These are phyloP conservation scores for Helichrysum umbraculigerum DNA, from an alignment of 129 eudicot genomes.

Conservation along the genomic window DNA sequence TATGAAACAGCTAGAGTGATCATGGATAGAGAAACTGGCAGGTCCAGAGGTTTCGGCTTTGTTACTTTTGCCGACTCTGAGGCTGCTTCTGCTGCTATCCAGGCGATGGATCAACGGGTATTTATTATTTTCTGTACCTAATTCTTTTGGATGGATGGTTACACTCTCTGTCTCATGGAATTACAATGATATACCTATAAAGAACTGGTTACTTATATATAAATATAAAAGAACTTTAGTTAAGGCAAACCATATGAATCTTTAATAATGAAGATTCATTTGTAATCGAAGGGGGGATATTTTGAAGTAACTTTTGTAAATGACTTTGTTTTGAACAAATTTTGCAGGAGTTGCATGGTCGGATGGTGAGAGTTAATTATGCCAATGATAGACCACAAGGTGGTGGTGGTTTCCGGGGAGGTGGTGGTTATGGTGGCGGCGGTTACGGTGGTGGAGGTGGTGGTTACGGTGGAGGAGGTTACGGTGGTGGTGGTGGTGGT, in stretches of 20 bases:
- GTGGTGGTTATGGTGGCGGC: constrained; percentile 30
- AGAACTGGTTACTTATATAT: not conserved
- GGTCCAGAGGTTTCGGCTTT: constrained; percentile 96
- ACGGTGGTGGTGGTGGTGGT: constrained; percentile 6
- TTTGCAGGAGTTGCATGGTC: constrained; percentile 79
- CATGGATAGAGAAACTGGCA: constrained; percentile 69
- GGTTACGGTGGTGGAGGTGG: constrained; percentile 15
- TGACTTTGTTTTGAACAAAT: not conserved
- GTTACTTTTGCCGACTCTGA: constrained; percentile 58
- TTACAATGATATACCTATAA: not conserved
- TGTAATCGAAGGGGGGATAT: no score
- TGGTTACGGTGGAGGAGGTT: no score
- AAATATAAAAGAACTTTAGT: not conserved
- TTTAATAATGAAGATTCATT: not conserved
- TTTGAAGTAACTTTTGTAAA: not conserved
- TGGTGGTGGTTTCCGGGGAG: constrained; percentile 35
- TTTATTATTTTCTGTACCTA: not conserved
- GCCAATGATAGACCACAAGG: constrained; percentile 74
- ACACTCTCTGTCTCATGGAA: not conserved
- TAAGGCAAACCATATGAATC: not conserved
- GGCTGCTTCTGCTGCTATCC: constrained; percentile 88
- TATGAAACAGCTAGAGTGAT: constrained; percentile 74
- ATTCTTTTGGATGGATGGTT: not conserved
- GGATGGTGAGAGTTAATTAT: constrained; percentile 59
- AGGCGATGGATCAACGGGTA: constrained; percentile 86